phyloP scores from a whole-genome alignment of 2,329 filamentous ascomycete species.

The Chrysoporthe austroafricana region DNA sequence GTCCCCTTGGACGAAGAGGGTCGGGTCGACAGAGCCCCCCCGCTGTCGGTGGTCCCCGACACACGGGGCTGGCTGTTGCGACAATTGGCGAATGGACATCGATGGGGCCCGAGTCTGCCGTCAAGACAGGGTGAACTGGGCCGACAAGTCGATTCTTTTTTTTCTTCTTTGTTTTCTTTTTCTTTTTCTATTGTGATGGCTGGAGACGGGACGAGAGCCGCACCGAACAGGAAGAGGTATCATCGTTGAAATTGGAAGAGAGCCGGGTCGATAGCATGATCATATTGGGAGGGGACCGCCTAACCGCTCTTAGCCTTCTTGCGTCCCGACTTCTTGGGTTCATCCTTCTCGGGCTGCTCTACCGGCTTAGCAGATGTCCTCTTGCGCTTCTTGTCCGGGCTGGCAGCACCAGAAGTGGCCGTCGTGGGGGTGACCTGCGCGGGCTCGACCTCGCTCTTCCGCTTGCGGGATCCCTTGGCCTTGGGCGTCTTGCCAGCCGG shows the following conservation, averaged over 20 bases:
- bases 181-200: conserved; percentile 10
- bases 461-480: conserved; percentile 55
- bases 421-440: conserved; percentile 42
- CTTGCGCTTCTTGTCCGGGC: conserved; percentile 68
- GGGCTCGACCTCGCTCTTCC: conserved; percentile 54
- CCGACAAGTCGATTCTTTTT: background rate
- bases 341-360: conserved; percentile 55
- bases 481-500: conserved; percentile 61
- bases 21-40: background rate
- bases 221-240: conserved; percentile 34
- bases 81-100: background rate
- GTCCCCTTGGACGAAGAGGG: background rate
- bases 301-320: conserved; percentile 58
- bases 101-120: background rate
- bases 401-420: conserved; percentile 40
- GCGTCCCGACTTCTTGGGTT: conserved; percentile 63
- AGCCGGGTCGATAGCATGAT: conserved; percentile 38
- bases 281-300: conserved; percentile 35
- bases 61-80: background rate
- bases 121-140: background rate
- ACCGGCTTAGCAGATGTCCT: conserved; percentile 56
- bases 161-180: conserved; percentile 16
- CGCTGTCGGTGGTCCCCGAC: background rate
- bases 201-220: conserved; percentile 23
- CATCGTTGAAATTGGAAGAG: conserved; percentile 37